Evolutionary conservation across 2,329 filamentous ascomycete species (phyloP).

Genomic region (Corinectria fuckeliana): DNA sequence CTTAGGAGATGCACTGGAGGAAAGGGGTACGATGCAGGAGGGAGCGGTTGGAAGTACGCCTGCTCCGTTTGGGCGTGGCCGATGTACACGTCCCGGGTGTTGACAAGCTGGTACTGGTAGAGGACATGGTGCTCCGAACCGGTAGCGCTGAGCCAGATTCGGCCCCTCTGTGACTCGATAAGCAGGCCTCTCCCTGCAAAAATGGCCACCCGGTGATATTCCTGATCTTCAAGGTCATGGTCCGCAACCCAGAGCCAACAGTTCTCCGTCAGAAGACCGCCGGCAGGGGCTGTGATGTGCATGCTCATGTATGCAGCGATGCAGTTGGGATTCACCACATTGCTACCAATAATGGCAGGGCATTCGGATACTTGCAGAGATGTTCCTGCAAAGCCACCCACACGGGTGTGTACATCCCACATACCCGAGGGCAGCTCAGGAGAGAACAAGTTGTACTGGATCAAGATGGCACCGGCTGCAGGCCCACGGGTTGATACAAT

Average conservation of each 20-base stretch:
- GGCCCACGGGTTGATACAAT: slow-evolving; percentile 73
- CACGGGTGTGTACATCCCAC: slow-evolving; percentile 80
- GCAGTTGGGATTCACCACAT: slow-evolving; percentile 42
- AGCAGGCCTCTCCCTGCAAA: slow-evolving; percentile 60
- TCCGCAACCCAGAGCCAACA: slow-evolving; percentile 58
- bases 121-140: slow-evolving; percentile 69
- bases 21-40: slow-evolving; percentile 65
- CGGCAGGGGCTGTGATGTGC: slow-evolving; percentile 48
- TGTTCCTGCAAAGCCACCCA: slow-evolving; percentile 76
- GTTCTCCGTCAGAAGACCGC: slow-evolving; percentile 51
- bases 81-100: slow-evolving; percentile 66
- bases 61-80: slow-evolving; percentile 74
- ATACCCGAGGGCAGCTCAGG: slow-evolving; percentile 56
- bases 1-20: slow-evolving; percentile 45
- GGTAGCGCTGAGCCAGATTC: slow-evolving; percentile 68
- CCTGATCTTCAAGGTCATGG: slow-evolving; percentile 60
- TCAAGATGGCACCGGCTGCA: slow-evolving; percentile 70
- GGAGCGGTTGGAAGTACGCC: slow-evolving; percentile 74
- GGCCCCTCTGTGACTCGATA: slow-evolving; percentile 46
- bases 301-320: slow-evolving; percentile 52
- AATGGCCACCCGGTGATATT: slow-evolving; percentile 56
- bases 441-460: slow-evolving; percentile 74
- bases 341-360: slow-evolving; percentile 54
- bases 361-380: slow-evolving; percentile 72
- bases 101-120: slow-evolving; percentile 72